A percentile compares a stretch with the other conserved stretches of the same genome.
Evolutionary conservation across 805 yeast genomes (phyloP).

Genomic region (Teunomyces atbi): DNA sequence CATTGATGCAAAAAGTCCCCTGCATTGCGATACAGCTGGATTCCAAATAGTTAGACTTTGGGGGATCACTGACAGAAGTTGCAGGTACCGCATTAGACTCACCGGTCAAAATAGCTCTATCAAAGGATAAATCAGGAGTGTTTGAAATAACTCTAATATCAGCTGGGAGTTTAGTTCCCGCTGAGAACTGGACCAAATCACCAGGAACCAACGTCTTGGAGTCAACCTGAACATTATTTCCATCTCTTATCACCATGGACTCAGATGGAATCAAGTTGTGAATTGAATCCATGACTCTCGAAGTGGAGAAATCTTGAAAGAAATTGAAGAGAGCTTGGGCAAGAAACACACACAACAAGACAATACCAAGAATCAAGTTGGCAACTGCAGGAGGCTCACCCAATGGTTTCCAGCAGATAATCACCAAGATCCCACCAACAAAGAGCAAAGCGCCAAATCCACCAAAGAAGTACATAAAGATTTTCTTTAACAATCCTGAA

Average conservation of each 20-base stretch:
- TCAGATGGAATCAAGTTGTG: conserved; percentile 41
- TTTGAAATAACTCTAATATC: conserved; percentile 42
- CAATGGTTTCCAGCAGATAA: conserved; percentile 47
- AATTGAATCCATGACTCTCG: conserved; percentile 49
- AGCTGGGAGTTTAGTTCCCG: conserved; percentile 47
- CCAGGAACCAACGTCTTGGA: conserved; percentile 45
- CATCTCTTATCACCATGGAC: conserved; percentile 36
- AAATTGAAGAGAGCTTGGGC: conserved; percentile 45
- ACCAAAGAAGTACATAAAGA: conserved; percentile 43
- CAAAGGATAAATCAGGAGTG: conserved; percentile 41
- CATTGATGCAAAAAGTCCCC: conserved; percentile 45
- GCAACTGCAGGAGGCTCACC: conserved; percentile 47
- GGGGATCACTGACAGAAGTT: conserved; percentile 21
- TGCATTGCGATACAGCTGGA: conserved; percentile 44
- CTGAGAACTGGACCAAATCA: conserved; percentile 36
- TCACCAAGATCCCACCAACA: conserved; percentile 41
- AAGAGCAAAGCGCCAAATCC: conserved; percentile 47
- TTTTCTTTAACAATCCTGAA: conserved; percentile 27
- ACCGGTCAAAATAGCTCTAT: conserved; percentile 49
- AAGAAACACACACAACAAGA: conserved; percentile 38
- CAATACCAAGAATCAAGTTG: conserved; percentile 43
- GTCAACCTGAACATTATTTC: conserved; percentile 21
- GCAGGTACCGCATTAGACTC: conserved; percentile 44
- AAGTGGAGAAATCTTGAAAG: conserved; percentile 47
- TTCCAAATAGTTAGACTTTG: conserved; percentile 41